Percentiles rank a stretch among this genome's conserved stretches.
These are phyloP conservation scores for Pythium oligandrum DNA, from an alignment of 352 stramenopile genomes.

Conservation along the genomic window DNA sequence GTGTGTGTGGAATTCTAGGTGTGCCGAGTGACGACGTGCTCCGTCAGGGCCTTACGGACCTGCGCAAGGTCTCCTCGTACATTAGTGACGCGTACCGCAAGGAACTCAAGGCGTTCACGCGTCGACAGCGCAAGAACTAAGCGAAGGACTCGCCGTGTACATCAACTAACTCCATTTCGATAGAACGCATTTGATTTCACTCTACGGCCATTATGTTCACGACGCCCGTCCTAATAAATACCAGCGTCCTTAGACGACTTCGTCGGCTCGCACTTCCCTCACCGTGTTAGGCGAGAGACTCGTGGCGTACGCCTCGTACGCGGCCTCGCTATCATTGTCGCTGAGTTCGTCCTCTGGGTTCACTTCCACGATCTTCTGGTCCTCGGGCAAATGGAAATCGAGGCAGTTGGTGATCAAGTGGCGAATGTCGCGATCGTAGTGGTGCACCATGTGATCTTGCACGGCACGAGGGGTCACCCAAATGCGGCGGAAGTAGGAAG, in stretches of 20 bases:
- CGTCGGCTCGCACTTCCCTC: too few relatives aligned
- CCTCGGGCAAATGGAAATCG: conserved; percentile 12
- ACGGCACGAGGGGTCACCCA: conserved; percentile 52
- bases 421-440: conserved; percentile 73
- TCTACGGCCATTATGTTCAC: too few relatives aligned
- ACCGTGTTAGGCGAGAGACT: too few relatives aligned
- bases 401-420: conserved; percentile 53
- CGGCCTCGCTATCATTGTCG: too few relatives aligned
- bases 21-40: conserved; percentile 60
- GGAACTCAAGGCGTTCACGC: conserved; percentile 81
- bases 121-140: conserved; percentile 70
- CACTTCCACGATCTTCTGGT: conserved; percentile 15
- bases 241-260: too few relatives aligned
- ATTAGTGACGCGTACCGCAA: conserved; percentile 77
- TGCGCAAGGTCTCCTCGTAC: conserved; percentile 67
- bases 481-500: conserved; percentile 66
- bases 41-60: conserved; percentile 55
- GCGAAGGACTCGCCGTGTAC: too few relatives aligned
- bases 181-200: too few relatives aligned
- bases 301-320: too few relatives aligned
- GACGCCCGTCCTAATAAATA: too few relatives aligned
- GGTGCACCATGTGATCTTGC: conserved; percentile 78
- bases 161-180: too few relatives aligned
- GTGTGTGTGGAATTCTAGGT: conserved; percentile 24
- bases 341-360: conserved; percentile 6